Evolutionary conservation across 768 basidiomycete species (phyloP).

Genomic region (Leccinellum albellum): DNA sequence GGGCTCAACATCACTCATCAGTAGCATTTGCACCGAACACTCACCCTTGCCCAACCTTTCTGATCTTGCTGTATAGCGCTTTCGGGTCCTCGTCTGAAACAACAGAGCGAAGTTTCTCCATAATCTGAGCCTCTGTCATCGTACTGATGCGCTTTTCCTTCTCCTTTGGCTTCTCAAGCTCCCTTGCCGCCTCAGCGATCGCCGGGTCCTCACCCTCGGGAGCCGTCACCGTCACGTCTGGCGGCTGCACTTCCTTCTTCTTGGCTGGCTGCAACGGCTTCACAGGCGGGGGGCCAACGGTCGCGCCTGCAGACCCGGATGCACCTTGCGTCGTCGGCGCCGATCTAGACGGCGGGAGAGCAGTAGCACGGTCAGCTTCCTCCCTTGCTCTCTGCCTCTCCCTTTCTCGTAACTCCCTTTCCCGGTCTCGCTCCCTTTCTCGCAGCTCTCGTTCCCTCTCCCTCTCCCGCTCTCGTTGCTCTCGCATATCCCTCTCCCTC

Average conservation of each 20-base stretch:
- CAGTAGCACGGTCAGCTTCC: conserved; percentile 32
- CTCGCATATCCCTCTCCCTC: conserved; percentile 13
- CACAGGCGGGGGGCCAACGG: conserved; percentile 56
- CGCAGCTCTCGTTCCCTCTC: conserved; percentile 35
- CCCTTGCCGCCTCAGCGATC: conserved; percentile 67
- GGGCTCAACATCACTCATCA: background rate
- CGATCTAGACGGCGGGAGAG: conserved; percentile 40
- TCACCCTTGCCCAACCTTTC: conserved; percentile 98
- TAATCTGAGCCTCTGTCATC: conserved; percentile 96
- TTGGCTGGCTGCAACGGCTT: conserved; percentile 75
- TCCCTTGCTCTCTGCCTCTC: conserved; percentile 27
- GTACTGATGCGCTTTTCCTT: conserved; percentile 88
- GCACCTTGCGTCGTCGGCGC: conserved; percentile 43
- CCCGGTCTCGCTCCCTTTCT: conserved; percentile 27
- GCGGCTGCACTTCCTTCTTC: conserved; percentile 42
- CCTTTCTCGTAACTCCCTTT: conserved; percentile 22
- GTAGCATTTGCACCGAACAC: conserved; percentile 30
- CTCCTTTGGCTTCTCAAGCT: conserved; percentile 55
- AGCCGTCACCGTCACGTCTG: conserved; percentile 50
- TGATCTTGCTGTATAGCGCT: conserved; percentile 89
- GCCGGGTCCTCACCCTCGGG: conserved; percentile 41
- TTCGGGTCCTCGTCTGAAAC: conserved; percentile 88
- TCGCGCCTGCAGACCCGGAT: conserved; percentile 45
- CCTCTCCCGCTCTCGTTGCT: conserved; percentile 4
- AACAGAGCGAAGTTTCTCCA: conserved; percentile 92